Base-by-base conservation (phyloP, 1,284 basidiomycete genomes). In the Heterobasidion annosum region DNA sequence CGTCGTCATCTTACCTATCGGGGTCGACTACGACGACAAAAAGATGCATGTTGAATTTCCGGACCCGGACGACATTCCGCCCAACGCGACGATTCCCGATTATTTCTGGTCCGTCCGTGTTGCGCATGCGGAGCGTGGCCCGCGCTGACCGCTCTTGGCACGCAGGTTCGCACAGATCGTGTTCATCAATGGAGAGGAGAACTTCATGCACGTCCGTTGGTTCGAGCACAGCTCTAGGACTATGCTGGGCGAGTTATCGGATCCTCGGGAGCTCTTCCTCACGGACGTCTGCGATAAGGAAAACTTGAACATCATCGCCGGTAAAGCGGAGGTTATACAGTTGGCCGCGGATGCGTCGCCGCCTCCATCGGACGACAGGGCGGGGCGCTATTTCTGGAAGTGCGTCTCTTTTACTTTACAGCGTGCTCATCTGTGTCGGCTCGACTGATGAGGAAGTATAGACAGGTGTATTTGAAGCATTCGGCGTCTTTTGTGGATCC, bases 131-230 rank as follows among this genome's bases (percentile, higher is more conserved):
- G n/a, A 35, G 1, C 55, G 2, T 32, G 54, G 15, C 13, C 42
- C 25, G 44, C 12, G 1, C 10, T 18, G 16, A 44, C 37, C 16
- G 15, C 8, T 9, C 12, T 9, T 49, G 12, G 34, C 48, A 6
- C 47, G 32, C 53, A 89, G 88, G 85, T 86, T 89, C 65, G 85
- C 73, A 0, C 73, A 71, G 59, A 81, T 90, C 32, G 62, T 83
- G 0, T 76, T 72, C 52, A 75, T 87, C 51, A 65, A 76, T 19
- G 63, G 66, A 25, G 70, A 75, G 35, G 63, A 51, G 32, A 58
- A 73, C 53, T 65, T 58, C 1, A 73, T 76, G 0, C 88, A 90
- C 65, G 65, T 86, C 4, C 83, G 81, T 44, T 91, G 85, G 85
- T 78, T 84, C 34, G 75, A 85, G 50, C 86, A 88, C 61, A 76